Conservation (phyloP, 1,284 basidiomycete genomes). For the Laetiporus sulphureus region DNA sequence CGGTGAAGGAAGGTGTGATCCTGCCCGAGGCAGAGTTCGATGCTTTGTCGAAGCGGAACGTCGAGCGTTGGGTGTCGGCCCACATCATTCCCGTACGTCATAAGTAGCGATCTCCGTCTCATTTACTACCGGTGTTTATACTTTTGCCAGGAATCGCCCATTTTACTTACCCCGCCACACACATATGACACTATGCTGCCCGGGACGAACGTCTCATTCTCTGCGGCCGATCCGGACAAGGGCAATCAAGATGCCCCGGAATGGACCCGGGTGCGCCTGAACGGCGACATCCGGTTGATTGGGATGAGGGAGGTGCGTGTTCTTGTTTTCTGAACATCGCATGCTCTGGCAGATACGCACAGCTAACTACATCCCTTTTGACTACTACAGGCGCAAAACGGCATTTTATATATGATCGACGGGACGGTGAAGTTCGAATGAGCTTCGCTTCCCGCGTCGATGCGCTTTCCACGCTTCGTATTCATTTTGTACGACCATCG, state of each 20-base stretch:
- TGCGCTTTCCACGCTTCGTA: no score
- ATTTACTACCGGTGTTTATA: no score
- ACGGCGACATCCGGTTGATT: conserved; percentile 45
- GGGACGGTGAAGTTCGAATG: conserved; percentile 43
- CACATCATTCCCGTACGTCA: conserved; percentile 67
- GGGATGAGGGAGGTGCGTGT: conserved; percentile 48
- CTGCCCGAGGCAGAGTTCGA: conserved; percentile 63
- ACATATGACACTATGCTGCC: conserved; percentile 45
- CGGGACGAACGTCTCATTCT: conserved; percentile 48
- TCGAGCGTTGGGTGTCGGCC: conserved; percentile 64
- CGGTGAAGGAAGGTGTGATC: conserved; percentile 36
- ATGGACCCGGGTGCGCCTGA: conserved; percentile 52
- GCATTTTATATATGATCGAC: conserved; percentile 66
- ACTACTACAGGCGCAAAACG: conserved; percentile 51
- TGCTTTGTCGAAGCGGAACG: conserved; percentile 47
- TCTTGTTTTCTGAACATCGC: background rate
- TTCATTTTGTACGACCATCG: no score
- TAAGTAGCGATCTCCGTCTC: no score
- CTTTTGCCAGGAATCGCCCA: conserved; percentile 10
- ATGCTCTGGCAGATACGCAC: no score
- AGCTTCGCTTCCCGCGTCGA: conserved; percentile 8
- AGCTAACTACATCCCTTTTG: conserved; percentile 9
- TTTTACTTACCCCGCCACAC: conserved; percentile 31
- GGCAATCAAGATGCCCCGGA: conserved; percentile 38
- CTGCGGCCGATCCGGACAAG: conserved; percentile 28